Evolutionary conservation across 768 basidiomycete species (phyloP).

Genomic region (Lentinula sp.): DNA sequence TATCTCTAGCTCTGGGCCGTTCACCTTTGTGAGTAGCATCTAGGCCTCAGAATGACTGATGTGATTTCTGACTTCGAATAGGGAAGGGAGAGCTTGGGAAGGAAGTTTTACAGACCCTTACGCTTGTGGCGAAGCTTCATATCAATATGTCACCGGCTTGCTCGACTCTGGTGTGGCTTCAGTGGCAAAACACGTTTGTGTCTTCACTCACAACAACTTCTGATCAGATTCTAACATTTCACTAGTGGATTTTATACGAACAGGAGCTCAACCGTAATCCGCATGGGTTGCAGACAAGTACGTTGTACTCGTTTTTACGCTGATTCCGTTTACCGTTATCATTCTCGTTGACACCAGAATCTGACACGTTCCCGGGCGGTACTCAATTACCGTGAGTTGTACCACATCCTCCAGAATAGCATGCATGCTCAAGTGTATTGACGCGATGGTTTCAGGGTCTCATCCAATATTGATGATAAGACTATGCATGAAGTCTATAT

Average conservation of each 20-base stretch:
- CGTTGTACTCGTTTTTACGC: background rate
- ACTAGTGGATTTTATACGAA: constrained; percentile 14
- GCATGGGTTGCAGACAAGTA: background rate
- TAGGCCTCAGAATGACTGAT: background rate
- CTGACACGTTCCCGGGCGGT: background rate
- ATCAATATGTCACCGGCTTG: constrained; percentile 34
- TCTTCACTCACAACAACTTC: no score
- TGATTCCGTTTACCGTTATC: no score
- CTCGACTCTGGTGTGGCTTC: constrained; percentile 33
- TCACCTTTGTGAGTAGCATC: background rate
- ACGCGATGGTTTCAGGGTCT: background rate
- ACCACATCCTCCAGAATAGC: background rate
- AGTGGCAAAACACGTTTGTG: constrained; percentile 26
- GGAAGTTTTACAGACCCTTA: constrained; percentile 31
- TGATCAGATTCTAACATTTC: background rate
- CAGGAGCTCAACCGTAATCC: constrained; percentile 17
- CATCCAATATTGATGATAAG: constrained; percentile 35
- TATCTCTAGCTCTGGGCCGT: background rate
- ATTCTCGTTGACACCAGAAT: background rate
- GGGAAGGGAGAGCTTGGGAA: constrained; percentile 7
- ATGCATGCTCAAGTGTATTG: background rate
- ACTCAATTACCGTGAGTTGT: background rate
- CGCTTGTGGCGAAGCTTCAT: constrained; percentile 28
- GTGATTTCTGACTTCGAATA: no score
- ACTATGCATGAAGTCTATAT: constrained; percentile 29